These are phyloP conservation scores for Zalaria sp. DNA, from an alignment of 2,329 filamentous ascomycete species.

Conservation along the genomic window DNA sequence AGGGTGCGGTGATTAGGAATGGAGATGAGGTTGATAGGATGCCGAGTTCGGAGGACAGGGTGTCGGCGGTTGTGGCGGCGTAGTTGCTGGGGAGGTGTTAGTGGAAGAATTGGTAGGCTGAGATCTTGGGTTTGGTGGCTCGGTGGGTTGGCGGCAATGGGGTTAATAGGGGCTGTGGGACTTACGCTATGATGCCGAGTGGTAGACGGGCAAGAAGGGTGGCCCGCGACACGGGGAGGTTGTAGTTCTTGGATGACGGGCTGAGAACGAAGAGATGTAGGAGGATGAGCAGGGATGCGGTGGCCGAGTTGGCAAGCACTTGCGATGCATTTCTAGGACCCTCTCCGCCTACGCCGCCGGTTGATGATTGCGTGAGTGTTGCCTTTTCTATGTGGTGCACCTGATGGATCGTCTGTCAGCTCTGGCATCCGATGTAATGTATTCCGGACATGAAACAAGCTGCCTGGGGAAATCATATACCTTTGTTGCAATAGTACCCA, in stretches of 20 bases:
- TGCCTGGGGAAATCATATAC: conserved; percentile 26
- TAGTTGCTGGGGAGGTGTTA: conserved; percentile 41
- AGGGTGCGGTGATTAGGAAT: conserved; percentile 70
- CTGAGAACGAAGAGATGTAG: conserved; percentile 26
- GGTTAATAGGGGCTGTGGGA: no score
- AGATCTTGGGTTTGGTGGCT: no score
- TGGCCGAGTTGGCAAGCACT: conserved; percentile 76
- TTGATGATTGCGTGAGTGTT: conserved; percentile 61
- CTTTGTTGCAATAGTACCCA: conserved; percentile 73
- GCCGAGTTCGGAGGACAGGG: conserved; percentile 87
- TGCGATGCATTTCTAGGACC: conserved; percentile 73
- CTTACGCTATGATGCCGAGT: conserved; percentile 33
- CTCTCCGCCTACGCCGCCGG: conserved; percentile 62
- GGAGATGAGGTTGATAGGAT: conserved; percentile 68
- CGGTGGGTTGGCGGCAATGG: no score
- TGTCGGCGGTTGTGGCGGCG: conserved; percentile 82
- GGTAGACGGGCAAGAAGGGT: conserved; percentile 29
- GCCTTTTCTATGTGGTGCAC: conserved; percentile 82
- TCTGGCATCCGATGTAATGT: not conserved
- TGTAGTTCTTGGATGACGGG: conserved; percentile 17
- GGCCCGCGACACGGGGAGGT: conserved; percentile 10
- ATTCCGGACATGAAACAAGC: no score
- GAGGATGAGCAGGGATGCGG: conserved; percentile 53
- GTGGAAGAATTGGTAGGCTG: no score
- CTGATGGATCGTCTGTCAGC: conserved; percentile 24